Conservation (phyloP, 768 basidiomycete species). For the Leucosporidium yakuticum region DNA sequence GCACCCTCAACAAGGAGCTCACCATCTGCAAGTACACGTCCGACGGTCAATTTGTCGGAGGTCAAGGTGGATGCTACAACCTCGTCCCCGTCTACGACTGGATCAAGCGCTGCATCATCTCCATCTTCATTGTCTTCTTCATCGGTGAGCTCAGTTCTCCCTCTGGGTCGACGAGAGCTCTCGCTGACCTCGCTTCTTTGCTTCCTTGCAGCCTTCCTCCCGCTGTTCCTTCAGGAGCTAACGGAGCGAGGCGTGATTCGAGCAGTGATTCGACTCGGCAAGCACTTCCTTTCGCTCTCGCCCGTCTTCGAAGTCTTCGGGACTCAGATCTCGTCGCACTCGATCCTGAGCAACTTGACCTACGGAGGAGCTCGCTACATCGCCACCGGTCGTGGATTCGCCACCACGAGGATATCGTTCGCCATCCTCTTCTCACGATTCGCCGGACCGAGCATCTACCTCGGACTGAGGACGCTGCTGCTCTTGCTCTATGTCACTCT, state of each 20-base stretch:
- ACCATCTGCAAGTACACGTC: slow-evolving; percentile 71
- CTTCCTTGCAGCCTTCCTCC: slow-evolving; percentile 35
- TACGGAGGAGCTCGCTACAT: slow-evolving; percentile 99
- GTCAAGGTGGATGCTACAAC: slow-evolving; percentile 87
- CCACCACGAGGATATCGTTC: slow-evolving; percentile 90
- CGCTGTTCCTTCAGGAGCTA: slow-evolving; percentile 57
- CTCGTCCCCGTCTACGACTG: slow-evolving; percentile 86
- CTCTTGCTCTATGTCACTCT: slow-evolving; percentile 91
- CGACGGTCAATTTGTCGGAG: slow-evolving; percentile 64
- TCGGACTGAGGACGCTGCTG: slow-evolving; percentile 87
- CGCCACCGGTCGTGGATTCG: slow-evolving; percentile 97
- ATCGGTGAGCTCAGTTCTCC: slow-evolving; percentile 43
- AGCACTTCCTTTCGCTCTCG: slow-evolving; percentile 89
- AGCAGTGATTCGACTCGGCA: slow-evolving; percentile 81
- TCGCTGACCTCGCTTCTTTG: slow-evolving; percentile 59
- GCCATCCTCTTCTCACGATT: slow-evolving; percentile 95
- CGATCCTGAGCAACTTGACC: slow-evolving; percentile 91
- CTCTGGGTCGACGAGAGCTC: slow-evolving; percentile 72
- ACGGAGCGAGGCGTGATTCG: slow-evolving; percentile 90
- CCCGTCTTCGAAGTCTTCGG: slow-evolving; percentile 97
- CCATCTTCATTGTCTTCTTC: slow-evolving; percentile 97
- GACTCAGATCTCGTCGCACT: slow-evolving; percentile 96
- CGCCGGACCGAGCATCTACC: slow-evolving; percentile 95
- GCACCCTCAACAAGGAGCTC: slow-evolving; percentile 78
- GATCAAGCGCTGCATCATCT: slow-evolving; percentile 94